These are phyloP conservation scores for Tranzscheliella williamsii DNA, from an alignment of 1,284 basidiomycete genomes.

Conservation along the genomic window DNA sequence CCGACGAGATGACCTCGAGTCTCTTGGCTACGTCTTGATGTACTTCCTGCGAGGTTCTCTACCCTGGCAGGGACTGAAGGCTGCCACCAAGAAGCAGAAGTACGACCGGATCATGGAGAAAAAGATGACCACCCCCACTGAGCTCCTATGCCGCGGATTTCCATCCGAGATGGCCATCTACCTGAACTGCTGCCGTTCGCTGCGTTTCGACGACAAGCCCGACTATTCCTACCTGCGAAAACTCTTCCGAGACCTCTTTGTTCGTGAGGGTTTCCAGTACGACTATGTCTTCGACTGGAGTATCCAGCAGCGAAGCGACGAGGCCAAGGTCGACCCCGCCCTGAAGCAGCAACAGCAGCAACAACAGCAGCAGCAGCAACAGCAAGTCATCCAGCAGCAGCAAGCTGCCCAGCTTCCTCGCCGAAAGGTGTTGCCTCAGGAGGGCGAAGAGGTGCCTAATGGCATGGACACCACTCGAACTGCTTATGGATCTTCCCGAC, in stretches of 20 bases:
- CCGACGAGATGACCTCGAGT: constrained; percentile 60
- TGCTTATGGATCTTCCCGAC: constrained; percentile 36
- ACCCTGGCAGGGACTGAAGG: constrained; percentile 61
- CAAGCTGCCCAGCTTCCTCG: constrained; percentile 52
- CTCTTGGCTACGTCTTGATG: constrained; percentile 60
- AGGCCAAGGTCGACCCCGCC: constrained; percentile 37
- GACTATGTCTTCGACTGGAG: constrained; percentile 62
- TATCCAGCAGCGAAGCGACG: constrained; percentile 59
- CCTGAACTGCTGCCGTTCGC: constrained; percentile 62
- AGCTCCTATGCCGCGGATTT: constrained; percentile 61
- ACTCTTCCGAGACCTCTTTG: constrained; percentile 62
- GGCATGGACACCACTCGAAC: constrained; percentile 47
- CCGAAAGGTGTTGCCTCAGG: constrained; percentile 56
- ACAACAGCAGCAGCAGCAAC: constrained; percentile 25
- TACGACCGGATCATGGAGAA: constrained; percentile 62
- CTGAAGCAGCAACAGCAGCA: constrained; percentile 39
- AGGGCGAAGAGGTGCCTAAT: constrained; percentile 36
- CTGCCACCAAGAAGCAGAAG: constrained; percentile 62
- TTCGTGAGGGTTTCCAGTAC: constrained; percentile 62
- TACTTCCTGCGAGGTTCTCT: constrained; percentile 61
- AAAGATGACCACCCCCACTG: constrained; percentile 62
- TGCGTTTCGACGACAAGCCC: constrained; percentile 61
- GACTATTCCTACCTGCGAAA: constrained; percentile 62
- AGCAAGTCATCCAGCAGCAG: constrained; percentile 30
- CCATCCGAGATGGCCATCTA: constrained; percentile 62